Conservation (phyloP, 495 filamentous ascomycete genomes). For the Neurospora sp. region DNA sequence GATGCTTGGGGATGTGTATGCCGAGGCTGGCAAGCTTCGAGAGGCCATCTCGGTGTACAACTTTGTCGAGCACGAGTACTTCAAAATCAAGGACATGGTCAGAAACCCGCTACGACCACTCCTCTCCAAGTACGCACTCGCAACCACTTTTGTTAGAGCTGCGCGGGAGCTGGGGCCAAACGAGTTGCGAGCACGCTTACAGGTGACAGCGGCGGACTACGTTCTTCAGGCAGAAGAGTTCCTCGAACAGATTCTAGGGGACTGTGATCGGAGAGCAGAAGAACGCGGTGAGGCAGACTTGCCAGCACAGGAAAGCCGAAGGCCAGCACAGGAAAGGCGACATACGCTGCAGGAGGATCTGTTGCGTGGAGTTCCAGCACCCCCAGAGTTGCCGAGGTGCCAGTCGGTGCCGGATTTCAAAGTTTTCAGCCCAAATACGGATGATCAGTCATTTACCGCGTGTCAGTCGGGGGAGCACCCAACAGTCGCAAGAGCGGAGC, state of each 20-base stretch:
- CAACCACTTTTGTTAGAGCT: not conserved
- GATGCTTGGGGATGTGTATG: not conserved
- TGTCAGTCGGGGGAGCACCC: not conserved
- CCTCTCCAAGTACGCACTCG: not conserved
- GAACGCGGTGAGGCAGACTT: not conserved
- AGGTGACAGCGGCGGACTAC: too few species aligned
- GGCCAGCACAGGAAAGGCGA: not conserved
- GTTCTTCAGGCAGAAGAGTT: too few species aligned
- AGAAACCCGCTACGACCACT: not conserved
- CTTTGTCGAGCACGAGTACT: not conserved
- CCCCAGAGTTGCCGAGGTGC: too few species aligned
- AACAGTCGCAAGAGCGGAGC: not conserved
- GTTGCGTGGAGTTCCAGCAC: not conserved
- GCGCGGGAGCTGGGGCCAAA: too few species aligned
- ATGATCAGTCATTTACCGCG: not conserved
- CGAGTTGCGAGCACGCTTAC: too few species aligned
- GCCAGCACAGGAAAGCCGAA: not conserved
- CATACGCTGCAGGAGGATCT: not conserved
- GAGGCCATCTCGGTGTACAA: not conserved
- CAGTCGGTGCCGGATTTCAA: not conserved
- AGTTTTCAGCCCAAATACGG: not conserved
- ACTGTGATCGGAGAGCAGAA: not conserved
- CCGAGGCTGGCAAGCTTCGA: not conserved
- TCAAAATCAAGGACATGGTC: not conserved
- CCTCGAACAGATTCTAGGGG: not conserved